Evolutionary conservation across 257 asterid genomes (phyloP).

Genomic region (Sherardia arvensis): DNA sequence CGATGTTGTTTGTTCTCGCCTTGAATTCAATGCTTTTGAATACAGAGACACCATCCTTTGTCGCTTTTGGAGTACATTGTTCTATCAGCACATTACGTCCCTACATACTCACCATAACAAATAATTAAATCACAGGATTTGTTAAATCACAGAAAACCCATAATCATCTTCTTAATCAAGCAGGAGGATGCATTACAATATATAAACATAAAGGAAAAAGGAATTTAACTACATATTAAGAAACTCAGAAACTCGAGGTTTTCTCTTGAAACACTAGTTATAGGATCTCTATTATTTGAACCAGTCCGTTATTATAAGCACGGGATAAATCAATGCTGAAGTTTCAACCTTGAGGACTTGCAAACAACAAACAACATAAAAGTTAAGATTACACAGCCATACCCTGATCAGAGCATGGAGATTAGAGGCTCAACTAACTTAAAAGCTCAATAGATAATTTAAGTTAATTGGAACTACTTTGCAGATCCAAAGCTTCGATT

Average conservation of each 20-base stretch:
- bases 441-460: no score
- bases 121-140: neutral
- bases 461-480: neutral
- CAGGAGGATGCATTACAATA: no score
- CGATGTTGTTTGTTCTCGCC: conserved; percentile 76
- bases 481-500: neutral
- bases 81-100: conserved; percentile 94
- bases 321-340: neutral
- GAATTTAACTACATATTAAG: no score
- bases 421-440: no score
- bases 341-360: neutral
- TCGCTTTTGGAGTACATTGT: conserved; percentile 96
- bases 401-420: no score
- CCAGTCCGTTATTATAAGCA: no score
- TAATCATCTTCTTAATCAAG: no score
- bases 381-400: neutral
- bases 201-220: no score
- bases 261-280: no score
- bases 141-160: neutral
- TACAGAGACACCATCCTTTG: conserved; percentile 96
- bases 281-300: no score
- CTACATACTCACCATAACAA: conserved; percentile 20
- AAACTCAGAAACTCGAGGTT: no score
- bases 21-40: conserved; percentile 89
- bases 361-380: neutral